These are phyloP conservation scores for Thelonectria discophora DNA, from an alignment of 2,329 filamentous ascomycete genomes.

Conservation along the genomic window DNA sequence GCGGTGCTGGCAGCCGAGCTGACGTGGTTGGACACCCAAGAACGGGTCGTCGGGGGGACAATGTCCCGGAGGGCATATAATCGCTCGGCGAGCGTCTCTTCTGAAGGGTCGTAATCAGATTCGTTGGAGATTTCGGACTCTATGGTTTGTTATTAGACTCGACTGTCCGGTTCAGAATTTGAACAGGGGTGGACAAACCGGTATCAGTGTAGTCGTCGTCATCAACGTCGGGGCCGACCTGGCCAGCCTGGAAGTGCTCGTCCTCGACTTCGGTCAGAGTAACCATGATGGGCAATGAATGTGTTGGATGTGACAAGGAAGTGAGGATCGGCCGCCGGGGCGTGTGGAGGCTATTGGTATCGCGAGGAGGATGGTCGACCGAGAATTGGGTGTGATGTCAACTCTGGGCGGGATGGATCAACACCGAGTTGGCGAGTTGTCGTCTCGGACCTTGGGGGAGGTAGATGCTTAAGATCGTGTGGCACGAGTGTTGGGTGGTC, in stretches of 20 bases:
- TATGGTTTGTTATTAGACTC: conserved; percentile 53
- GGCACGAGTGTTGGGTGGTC: background rate
- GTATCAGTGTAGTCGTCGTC: conserved; percentile 95
- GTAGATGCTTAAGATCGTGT: background rate
- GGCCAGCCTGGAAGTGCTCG: conserved; percentile 84
- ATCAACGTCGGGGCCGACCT: conserved; percentile 78
- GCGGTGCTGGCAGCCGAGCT: conserved; percentile 60
- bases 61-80: conserved; percentile 79
- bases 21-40: conserved; percentile 70
- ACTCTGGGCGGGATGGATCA: background rate
- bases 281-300: conserved; percentile 74
- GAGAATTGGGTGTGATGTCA: conserved; percentile 5
- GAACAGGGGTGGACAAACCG: conserved; percentile 64
- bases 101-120: conserved; percentile 70
- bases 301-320: conserved; percentile 6
- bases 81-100: conserved; percentile 72
- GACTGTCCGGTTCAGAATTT: conserved; percentile 13
- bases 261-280: conserved; percentile 97
- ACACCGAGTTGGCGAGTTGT: conserved; percentile 18
- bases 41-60: conserved; percentile 75
- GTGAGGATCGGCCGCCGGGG: conserved; percentile 22
- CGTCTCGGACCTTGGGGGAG: conserved; percentile 11
- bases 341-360: background rate
- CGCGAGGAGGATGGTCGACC: background rate
- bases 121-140: conserved; percentile 88